Evolutionary conservation across 345 rosid species (phyloP).

Genomic region (Excoecaria cochinchinensis): DNA sequence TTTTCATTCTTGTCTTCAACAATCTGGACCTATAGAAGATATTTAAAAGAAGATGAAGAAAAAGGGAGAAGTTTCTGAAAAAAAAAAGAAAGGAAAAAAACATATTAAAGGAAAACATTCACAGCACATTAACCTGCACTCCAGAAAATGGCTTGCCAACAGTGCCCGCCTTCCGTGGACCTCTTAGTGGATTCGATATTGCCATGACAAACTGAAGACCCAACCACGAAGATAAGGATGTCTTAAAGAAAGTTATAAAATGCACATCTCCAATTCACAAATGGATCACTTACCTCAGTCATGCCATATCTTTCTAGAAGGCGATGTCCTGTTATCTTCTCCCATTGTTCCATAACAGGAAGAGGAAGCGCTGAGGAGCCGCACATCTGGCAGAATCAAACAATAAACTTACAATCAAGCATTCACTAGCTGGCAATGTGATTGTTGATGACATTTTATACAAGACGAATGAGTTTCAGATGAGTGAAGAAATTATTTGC

Average conservation of each 20-base stretch:
- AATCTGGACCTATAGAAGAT: constrained; percentile 60
- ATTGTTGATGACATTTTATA: neutral
- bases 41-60: neutral
- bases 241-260: neutral
- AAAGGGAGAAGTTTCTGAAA: neutral
- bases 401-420: neutral
- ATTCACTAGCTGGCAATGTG: neutral
- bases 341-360: constrained; percentile 96
- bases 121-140: constrained; percentile 62
- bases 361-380: constrained; percentile 97
- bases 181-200: constrained; percentile 81
- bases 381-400: constrained; percentile 61
- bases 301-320: constrained; percentile 97
- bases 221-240: constrained; percentile 5
- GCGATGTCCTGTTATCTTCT: constrained; percentile 86
- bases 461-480: neutral
- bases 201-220: constrained; percentile 83
- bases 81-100: neutral
- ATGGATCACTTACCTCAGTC: constrained; percentile 71
- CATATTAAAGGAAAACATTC: neutral
- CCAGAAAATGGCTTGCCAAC: constrained; percentile 97
- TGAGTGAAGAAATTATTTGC: neutral
- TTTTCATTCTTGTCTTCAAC: constrained; percentile 53
- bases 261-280: neutral
- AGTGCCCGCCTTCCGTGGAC: constrained; percentile 81